These are phyloP conservation scores for Paramyrothecium sp. DNA, from an alignment of 2,329 filamentous ascomycete genomes.

Conservation along the genomic window DNA sequence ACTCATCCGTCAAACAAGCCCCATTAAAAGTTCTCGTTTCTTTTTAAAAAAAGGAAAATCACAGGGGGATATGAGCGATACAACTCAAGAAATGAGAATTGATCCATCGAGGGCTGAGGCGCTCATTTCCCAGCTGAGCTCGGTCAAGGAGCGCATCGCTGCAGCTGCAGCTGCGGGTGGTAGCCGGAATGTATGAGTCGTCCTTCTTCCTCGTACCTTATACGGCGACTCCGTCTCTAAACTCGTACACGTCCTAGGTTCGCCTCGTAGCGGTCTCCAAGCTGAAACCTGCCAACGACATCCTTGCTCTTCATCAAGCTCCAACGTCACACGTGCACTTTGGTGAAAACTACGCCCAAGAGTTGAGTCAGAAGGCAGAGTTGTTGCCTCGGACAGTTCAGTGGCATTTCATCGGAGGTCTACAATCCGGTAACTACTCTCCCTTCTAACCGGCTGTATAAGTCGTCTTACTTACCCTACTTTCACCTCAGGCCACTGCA, in stretches of 20 bases:
- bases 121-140: constrained; percentile 61
- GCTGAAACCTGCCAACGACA: constrained; percentile 88
- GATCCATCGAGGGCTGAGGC: constrained; percentile 59
- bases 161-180: constrained; percentile 52
- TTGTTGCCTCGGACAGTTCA: constrained; percentile 73
- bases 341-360: constrained; percentile 94
- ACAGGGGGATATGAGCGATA: constrained; percentile 38
- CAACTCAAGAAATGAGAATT: constrained; percentile 55
- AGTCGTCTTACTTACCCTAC: background rate
- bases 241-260: constrained; percentile 48
- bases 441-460: background rate
- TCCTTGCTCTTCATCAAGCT: constrained; percentile 74
- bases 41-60: background rate
- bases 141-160: constrained; percentile 57
- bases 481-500: constrained; percentile 73
- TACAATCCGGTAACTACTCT: constrained; percentile 67
- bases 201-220: background rate
- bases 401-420: constrained; percentile 96
- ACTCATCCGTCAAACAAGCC: constrained; percentile 11
- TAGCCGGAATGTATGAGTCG: constrained; percentile 50
- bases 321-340: constrained; percentile 70
- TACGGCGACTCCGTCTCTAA: constrained; percentile 5
- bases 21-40: too few species aligned
- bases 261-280: constrained; percentile 95
- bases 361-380: constrained; percentile 81